phyloP scores from a whole-genome alignment of 352 stramenopile species.

The Proteromonas lacertae region DNA sequence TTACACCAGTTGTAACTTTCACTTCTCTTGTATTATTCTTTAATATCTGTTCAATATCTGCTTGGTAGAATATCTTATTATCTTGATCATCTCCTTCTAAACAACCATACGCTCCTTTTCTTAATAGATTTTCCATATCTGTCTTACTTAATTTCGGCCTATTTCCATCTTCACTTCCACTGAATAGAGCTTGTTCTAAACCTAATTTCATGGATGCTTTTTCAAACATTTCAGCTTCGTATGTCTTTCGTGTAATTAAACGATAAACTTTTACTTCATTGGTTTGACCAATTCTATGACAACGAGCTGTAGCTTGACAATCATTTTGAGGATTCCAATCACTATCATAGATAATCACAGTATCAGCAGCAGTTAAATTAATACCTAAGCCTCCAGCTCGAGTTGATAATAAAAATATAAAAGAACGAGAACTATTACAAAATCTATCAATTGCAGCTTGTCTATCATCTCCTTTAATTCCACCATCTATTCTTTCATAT shows the following conservation, averaged over 20 bases:
- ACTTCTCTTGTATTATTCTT: slow-evolving; percentile 19
- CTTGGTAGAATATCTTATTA: slow-evolving; percentile 46
- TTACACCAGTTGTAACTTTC: slow-evolving; percentile 12
- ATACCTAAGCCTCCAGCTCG: slow-evolving; percentile 73
- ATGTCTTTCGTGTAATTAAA: slow-evolving; percentile 89
- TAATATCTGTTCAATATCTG: slow-evolving; percentile 78
- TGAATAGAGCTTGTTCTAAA: slow-evolving; percentile 80
- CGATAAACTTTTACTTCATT: slow-evolving; percentile 97
- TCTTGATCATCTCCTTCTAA: slow-evolving; percentile 70
- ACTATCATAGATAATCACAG: slow-evolving; percentile 94
- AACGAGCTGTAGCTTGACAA: slow-evolving; percentile 79
- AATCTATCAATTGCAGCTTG: slow-evolving; percentile 74
- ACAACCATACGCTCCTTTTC: slow-evolving; percentile 68
- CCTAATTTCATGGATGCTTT: slow-evolving; percentile 78
- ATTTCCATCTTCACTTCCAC: slow-evolving; percentile 33
- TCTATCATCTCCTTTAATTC: slow-evolving; percentile 67
- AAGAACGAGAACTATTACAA: slow-evolving; percentile 43
- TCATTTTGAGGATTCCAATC: slow-evolving; percentile 97
- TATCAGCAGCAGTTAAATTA: too few relatives aligned
- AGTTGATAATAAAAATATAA: slow-evolving; percentile 80
- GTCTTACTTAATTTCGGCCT: background rate
- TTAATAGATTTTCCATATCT: slow-evolving; percentile 67
- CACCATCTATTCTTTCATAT: slow-evolving; percentile 77
- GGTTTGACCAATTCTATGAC: slow-evolving; percentile 95
- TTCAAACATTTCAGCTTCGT: slow-evolving; percentile 97